These are phyloP conservation scores for Nemania sp. DNA, from an alignment of 2,329 filamentous ascomycete genomes.

Conservation along the genomic window DNA sequence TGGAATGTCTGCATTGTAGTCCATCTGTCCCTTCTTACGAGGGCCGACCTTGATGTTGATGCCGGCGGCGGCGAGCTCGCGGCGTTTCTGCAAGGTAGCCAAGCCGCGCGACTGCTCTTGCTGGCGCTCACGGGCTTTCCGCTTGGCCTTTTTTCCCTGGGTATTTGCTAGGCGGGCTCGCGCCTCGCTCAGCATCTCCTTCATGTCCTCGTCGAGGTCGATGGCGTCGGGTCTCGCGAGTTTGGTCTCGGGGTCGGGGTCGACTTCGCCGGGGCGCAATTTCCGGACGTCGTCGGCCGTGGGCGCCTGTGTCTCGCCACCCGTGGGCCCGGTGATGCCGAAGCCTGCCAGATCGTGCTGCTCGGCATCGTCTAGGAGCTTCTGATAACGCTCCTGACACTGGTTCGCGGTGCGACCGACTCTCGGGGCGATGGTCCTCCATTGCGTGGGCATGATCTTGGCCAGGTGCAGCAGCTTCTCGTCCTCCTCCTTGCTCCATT, in stretches of 20 bases:
- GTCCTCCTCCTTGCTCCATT: slow-evolving; percentile 98
- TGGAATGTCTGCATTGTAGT: slow-evolving; percentile 98
- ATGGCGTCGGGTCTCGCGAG: slow-evolving; percentile 95
- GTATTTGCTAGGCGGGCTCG: slow-evolving; percentile 95
- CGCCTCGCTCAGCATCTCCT: slow-evolving; percentile 98
- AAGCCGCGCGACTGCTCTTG: slow-evolving; percentile 91
- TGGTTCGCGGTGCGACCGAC: slow-evolving; percentile 96
- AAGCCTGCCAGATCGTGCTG: slow-evolving; percentile 81
- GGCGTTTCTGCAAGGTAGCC: slow-evolving; percentile 89
- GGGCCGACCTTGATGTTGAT: slow-evolving; percentile 97
- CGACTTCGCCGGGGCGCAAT: slow-evolving; percentile 88
- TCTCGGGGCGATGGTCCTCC: slow-evolving; percentile 96
- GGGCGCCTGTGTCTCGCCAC: slow-evolving; percentile 84
- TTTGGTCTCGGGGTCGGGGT: slow-evolving; percentile 96
- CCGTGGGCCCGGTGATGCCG: slow-evolving; percentile 81
- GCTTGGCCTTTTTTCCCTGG: slow-evolving; percentile 98
- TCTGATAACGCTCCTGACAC: slow-evolving; percentile 96
- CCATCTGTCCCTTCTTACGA: slow-evolving; percentile 95
- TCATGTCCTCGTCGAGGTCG: slow-evolving; percentile 97
- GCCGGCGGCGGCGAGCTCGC: slow-evolving; percentile 94
- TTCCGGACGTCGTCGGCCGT: slow-evolving; percentile 90
- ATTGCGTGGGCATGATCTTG: slow-evolving; percentile 98
- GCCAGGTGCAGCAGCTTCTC: slow-evolving; percentile 95
- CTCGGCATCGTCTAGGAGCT: slow-evolving; percentile 93
- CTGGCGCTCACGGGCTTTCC: slow-evolving; percentile 93